Evolutionary conservation across 257 asterid genomes (phyloP).

Genomic region (Cordia subcordata): DNA sequence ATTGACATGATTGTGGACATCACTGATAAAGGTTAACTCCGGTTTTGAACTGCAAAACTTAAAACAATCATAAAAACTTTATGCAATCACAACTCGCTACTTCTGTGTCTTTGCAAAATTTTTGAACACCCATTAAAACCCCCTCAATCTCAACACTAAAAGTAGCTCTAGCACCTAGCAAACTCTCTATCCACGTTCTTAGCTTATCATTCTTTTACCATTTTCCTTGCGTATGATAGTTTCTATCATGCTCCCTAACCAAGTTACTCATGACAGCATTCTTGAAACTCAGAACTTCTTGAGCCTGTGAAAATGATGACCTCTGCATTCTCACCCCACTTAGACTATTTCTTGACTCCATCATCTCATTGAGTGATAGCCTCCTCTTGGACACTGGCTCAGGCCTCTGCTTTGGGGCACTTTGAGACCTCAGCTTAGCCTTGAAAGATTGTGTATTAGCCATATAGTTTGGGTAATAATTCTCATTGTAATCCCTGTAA

Average conservation of each 20-base stretch:
- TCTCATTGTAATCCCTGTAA: constrained; percentile 16
- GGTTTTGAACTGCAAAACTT: too few species aligned
- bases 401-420: constrained; percentile 82
- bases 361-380: constrained; percentile 40
- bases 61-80: too few species aligned
- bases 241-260: constrained; percentile 21
- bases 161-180: too few species aligned
- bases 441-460: constrained; percentile 71
- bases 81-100: too few species aligned
- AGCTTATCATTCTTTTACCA: too few species aligned
- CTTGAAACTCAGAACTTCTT: constrained; percentile 52
- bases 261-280: constrained; percentile 50
- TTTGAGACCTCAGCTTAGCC: constrained; percentile 68
- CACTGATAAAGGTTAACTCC: too few species aligned
- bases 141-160: too few species aligned
- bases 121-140: too few species aligned
- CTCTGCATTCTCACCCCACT: constrained; percentile 72
- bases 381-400: constrained; percentile 43
- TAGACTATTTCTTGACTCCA: constrained; percentile 56
- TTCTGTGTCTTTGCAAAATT: too few species aligned
- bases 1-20: too few species aligned
- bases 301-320: constrained; percentile 60
- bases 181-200: too few species aligned
- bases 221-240: neutral
- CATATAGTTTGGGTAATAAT: constrained; percentile 60